A percentile compares a stretch with the other conserved stretches of the same genome.
Conservation (phyloP, 345 rosid genomes). For the Citrus hindsii region DNA sequence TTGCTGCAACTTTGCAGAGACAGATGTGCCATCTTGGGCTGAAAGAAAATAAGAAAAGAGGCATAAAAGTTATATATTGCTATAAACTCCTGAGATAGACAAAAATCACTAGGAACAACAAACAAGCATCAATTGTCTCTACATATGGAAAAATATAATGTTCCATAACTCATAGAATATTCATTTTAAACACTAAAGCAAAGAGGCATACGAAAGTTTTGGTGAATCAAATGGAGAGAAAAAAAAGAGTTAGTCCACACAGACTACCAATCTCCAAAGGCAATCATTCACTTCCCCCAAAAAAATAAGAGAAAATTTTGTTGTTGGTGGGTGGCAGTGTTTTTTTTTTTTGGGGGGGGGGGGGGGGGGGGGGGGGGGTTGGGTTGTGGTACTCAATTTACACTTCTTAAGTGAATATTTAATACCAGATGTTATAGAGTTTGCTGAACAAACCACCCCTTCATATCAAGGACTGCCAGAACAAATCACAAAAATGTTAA, state of each 20-base stretch:
- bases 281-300: neutral
- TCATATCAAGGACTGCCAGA: neutral
- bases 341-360: too few species aligned
- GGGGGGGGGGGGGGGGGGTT: neutral
- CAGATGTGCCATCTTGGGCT: constrained; percentile 61
- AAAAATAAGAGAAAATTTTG: neutral
- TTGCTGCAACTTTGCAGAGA: constrained; percentile 53
- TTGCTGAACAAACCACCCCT: neutral
- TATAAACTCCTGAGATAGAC: neutral
- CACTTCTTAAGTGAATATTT: neutral
- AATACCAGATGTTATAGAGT: neutral
- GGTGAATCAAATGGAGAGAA: neutral
- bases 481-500: neutral
- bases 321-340: neutral
- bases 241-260: neutral
- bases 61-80: constrained; percentile 1
- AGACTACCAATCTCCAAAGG: neutral
- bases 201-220: neutral
- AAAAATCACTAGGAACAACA: neutral
- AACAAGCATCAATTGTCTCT: neutral
- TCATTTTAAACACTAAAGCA: neutral
- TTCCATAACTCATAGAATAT: neutral
- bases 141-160: neutral
- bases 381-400: too few species aligned
- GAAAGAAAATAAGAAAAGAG: constrained; percentile 22